Evolutionary conservation across 306 rosid genomes (phyloP), one percentile per base, ranked within the genome.

Genomic region (Rosa lucieae): DNA sequence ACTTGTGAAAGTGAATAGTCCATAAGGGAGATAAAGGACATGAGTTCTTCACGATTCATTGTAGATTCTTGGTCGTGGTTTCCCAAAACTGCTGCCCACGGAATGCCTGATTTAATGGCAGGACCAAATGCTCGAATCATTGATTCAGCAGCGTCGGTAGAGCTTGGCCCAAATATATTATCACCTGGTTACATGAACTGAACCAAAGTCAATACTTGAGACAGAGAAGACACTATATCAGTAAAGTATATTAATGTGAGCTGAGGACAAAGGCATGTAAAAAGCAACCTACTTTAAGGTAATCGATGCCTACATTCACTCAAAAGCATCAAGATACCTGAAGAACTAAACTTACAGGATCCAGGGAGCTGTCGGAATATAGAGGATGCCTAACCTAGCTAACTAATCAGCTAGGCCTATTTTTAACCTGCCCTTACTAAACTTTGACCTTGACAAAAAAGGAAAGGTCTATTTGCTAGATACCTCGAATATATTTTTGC

Each of bases 21-120:
- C 92, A 94, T 81, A 77, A 92, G 97, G 80, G 97, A 94, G 51
- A 92, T 83, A 76, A 94, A 77, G 69, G 89, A 80, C 95, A 95
- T 95, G 67, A 95, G 76, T 73, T 92, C 97, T 73, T 83, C 95
- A 23, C 96, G 96, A 77, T 80, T 83, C 97, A 95, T 80, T 23
- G 91, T 87, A 81, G 99, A 95, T 86, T 95, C 98, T 73, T 92
- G 99, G 73, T 94, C 97, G 53, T 94, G 99, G 86, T 94, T 95
- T 82, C 99, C 99, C 83, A 95, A 81, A 78, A 95, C 69, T 48
- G 98, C 95, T 58, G 98, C 99, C 98, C 98, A 95, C 5, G 99
- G 99, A 87, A 92, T 70, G 77, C 87, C 81, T 51, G 93, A 88
- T 81, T 95, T 96, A 74, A 90, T 89, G 79, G 89, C 98, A 56